phyloP scores from a whole-genome alignment of 1,284 basidiomycete species.

The Schizophyllum amplum region DNA sequence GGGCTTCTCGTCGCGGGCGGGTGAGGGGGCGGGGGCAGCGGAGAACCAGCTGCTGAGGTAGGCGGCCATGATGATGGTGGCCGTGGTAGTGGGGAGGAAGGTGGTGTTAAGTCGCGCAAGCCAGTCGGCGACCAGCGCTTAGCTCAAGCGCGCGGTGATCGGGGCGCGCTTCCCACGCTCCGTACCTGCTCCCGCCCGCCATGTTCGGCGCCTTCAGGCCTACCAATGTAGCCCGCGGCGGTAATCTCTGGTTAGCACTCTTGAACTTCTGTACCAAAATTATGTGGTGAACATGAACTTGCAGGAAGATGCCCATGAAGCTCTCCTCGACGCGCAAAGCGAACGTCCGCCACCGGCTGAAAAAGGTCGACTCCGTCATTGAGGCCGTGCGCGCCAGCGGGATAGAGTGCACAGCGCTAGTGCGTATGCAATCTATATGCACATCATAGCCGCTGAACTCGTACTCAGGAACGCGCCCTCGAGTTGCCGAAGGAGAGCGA shows the following conservation, averaged over 20 bases:
- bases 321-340: slow-evolving; percentile 87
- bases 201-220: slow-evolving; percentile 80
- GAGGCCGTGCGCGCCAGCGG: slow-evolving; percentile 79
- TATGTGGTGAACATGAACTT: neutral
- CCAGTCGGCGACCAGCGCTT: neutral
- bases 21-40: slow-evolving; percentile 20
- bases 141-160: slow-evolving; percentile 3
- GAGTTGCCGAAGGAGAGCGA: slow-evolving; percentile 82
- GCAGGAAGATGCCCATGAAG: slow-evolving; percentile 93
- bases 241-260: slow-evolving; percentile 68
- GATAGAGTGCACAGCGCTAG: slow-evolving; percentile 68
- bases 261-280: neutral
- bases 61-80: slow-evolving; percentile 29
- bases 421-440: slow-evolving; percentile 27
- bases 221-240: slow-evolving; percentile 55
- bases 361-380: slow-evolving; percentile 91
- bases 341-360: slow-evolving; percentile 82
- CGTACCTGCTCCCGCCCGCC: slow-evolving; percentile 16
- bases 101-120: slow-evolving; percentile 8
- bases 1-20: slow-evolving; percentile 1
- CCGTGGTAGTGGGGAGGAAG: slow-evolving; percentile 12
- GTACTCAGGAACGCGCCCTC: slow-evolving; percentile 51
- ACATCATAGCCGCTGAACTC: neutral
- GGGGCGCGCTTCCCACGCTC: slow-evolving; percentile 23
- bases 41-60: slow-evolving; percentile 43